These are phyloP conservation scores for Ceratonia siliqua DNA, from an alignment of 306 rosid genomes.

Conservation along the genomic window DNA sequence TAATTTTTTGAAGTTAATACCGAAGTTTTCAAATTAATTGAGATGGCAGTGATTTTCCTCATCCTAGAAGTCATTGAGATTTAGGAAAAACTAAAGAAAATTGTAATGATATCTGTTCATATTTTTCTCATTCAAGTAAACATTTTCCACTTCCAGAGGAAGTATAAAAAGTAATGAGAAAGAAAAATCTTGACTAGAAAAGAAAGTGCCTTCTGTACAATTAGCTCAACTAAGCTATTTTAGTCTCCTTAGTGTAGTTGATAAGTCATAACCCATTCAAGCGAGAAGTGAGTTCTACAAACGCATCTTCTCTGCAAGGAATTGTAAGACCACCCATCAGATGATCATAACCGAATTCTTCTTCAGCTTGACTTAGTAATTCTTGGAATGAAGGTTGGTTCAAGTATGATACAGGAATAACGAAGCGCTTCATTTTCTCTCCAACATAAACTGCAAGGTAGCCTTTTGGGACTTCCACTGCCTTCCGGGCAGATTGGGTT, in stretches of 20 bases:
- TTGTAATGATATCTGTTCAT: background rate
- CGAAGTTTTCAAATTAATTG: background rate
- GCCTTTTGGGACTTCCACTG: conserved; percentile 36
- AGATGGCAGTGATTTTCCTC: background rate
- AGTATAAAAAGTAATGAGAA: background rate
- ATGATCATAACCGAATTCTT: too few relatives aligned
- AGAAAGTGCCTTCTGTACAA: too few relatives aligned
- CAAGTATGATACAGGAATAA: too few relatives aligned
- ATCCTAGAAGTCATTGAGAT: background rate
- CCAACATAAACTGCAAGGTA: too few relatives aligned
- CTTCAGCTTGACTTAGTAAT: too few relatives aligned
- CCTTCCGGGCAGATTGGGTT: background rate
- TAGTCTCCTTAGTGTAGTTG: background rate
- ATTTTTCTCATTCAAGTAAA: background rate
- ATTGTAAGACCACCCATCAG: too few relatives aligned
- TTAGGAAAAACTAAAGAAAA: background rate
- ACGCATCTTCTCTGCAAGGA: too few relatives aligned
- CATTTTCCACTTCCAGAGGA: background rate
- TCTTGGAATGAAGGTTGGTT: too few relatives aligned
- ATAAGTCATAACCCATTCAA: background rate
- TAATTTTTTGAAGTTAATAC: too few relatives aligned
- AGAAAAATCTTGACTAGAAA: background rate
- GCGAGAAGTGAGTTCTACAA: too few relatives aligned
- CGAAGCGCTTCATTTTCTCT: too few relatives aligned
- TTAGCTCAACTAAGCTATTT: background rate